phyloP scores from a whole-genome alignment of 1,139 yeast genomes.

The Geotrichum cucujoidarum region DNA sequence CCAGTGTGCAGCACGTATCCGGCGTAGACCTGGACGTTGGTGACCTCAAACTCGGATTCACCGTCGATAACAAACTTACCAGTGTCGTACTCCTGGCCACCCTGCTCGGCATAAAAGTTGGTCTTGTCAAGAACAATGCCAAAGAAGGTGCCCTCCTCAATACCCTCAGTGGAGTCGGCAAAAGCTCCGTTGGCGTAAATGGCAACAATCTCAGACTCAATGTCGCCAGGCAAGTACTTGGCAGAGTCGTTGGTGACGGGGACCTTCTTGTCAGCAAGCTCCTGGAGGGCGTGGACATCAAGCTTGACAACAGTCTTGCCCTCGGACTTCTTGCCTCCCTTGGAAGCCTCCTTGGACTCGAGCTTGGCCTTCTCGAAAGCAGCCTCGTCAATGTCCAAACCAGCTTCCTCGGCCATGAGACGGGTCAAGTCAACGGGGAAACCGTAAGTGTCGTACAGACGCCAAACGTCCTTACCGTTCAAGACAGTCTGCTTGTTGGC shows the following conservation, averaged over 20 bases:
- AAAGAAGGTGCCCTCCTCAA: slow-evolving; percentile 47
- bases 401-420: slow-evolving; percentile 97
- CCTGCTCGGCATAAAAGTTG: slow-evolving; percentile 96
- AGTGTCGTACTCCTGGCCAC: slow-evolving; percentile 97
- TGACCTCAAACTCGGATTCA: slow-evolving; percentile 76
- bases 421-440: slow-evolving; percentile 98
- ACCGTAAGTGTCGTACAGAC: slow-evolving; percentile 97
- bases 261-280: slow-evolving; percentile 45
- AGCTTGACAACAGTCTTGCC: slow-evolving; percentile 60
- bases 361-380: slow-evolving; percentile 87
- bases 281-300: slow-evolving; percentile 82
- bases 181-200: slow-evolving; percentile 67
- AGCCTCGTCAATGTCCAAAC: slow-evolving; percentile 83
- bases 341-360: slow-evolving; percentile 90
- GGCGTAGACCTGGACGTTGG: slow-evolving; percentile 85
- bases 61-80: slow-evolving; percentile 92
- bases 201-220: slow-evolving; percentile 49
- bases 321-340: slow-evolving; percentile 67
- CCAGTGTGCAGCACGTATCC: slow-evolving; percentile 98
- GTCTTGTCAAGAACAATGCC: slow-evolving; percentile 86
- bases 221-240: slow-evolving; percentile 45
- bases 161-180: slow-evolving; percentile 42
- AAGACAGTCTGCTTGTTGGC: slow-evolving; percentile 70
- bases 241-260: slow-evolving; percentile 77
- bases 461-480: slow-evolving; percentile 95